Conservation (phyloP, 768 basidiomycete genomes). For the Tubosaeta brunneosetosa region DNA sequence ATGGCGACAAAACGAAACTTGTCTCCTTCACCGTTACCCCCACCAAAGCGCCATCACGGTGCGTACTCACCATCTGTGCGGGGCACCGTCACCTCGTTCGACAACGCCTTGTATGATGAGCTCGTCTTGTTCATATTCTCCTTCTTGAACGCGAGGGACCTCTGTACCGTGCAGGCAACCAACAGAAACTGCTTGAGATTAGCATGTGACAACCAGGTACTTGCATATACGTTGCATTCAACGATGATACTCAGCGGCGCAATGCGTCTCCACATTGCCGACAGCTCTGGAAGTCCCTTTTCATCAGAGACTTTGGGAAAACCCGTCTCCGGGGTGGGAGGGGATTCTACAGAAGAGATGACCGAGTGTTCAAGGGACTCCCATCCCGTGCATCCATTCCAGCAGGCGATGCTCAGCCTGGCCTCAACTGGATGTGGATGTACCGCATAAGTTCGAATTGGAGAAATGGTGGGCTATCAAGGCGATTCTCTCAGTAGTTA, state of each 20-base stretch:
- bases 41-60: constrained; percentile 52
- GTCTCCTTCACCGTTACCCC: constrained; percentile 47
- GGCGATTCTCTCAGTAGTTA: constrained; percentile 12
- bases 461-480: constrained; percentile 55
- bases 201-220: constrained; percentile 61
- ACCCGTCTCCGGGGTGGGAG: constrained; percentile 61
- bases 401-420: constrained; percentile 25
- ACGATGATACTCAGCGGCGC: constrained; percentile 9
- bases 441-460: constrained; percentile 81
- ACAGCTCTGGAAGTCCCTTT: constrained; percentile 66
- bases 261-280: constrained; percentile 1
- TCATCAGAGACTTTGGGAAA: constrained; percentile 61
- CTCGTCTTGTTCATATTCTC: constrained; percentile 72
- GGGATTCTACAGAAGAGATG: constrained; percentile 57
- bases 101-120: constrained; percentile 66
- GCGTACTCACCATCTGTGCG: constrained; percentile 7
- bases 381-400: constrained; percentile 44
- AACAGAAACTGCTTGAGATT: constrained; percentile 66
- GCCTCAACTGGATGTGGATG: constrained; percentile 78
- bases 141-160: constrained; percentile 59
- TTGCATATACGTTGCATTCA: constrained; percentile 9
- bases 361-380: constrained; percentile 53
- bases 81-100: constrained; percentile 37
- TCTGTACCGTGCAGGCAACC: constrained; percentile 59
- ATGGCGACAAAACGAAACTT: constrained; percentile 42